Base-by-base conservation (phyloP, 352 stramenopile species). In the Phytophthora agathidicida region DNA sequence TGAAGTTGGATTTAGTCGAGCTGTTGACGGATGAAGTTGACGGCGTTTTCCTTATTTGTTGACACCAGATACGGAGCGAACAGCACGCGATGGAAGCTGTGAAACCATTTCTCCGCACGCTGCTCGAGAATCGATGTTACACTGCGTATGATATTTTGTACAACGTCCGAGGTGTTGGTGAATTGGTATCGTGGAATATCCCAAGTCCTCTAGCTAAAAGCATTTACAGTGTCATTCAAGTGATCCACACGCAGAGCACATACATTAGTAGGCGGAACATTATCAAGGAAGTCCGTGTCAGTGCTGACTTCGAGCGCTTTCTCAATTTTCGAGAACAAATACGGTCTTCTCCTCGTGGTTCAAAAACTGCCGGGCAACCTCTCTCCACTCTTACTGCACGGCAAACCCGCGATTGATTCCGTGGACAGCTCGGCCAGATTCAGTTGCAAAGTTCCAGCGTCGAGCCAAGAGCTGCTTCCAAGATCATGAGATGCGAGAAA, bases 111-210 rank as follows among this genome's bases (percentile, higher is more conserved):
- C 31, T 81, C 0, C 45, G 68, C 10, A 70, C 55, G 2, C 22
- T 91, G 19, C 55, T 67, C 0, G 60, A 86, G 11, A 83, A 86
- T 16, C 43, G 60, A 2, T 88, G 78, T 38, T 87, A 73, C 22
- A 83, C 67, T 1, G 75, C 56, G 7, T 81, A 77, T 28, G 79
- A 91, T 42, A 56, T 91, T 32, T 65, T 91, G 27, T 78, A 80
- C 53, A 82, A 77, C 27, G 65, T 75, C 2, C 62, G 63, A 10
- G 77, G 75, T 4, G 60, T 87, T 5, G 52, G 76, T 3, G 73
- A 89, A n/a, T 32, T 91, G 0, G 63, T 83, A 0, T 73, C 66
- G 0, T 91, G 81, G 81, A 71, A 67, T 17, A 62, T 89, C 7
- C 79, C 79, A 11, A 43, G 52, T 3, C 67, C 75, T 14, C 62